Evolutionary conservation across 2,329 filamentous ascomycete genomes (phyloP), one percentile per base, ranked within the genome.

Genomic region (Beauveria varroae): DNA sequence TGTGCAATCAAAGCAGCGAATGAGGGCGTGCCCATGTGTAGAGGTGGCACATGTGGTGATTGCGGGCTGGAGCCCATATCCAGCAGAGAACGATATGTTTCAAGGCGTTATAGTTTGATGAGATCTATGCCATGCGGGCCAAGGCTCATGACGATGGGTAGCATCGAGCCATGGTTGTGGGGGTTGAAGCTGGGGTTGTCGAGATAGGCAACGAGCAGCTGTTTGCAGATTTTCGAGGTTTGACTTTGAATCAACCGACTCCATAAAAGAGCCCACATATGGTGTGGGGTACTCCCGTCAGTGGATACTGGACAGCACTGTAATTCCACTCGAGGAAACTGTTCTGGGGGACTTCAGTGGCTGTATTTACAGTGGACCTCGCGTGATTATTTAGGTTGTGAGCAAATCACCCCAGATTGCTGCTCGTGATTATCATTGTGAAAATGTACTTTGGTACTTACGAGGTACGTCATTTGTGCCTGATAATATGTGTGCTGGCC

Each of bases 391-490:
- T n/a, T n/a, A n/a, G n/a, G n/a, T n/a, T 51, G 18, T 30, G 10
- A 34, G 16, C 26, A 51, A 34, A 20, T 20, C 4, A 34, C 49
- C 49, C n/a, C 16, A 22, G 46, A 20, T 43, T 51, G 18, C 18
- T 34, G 26, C 26, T 20, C 18, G 20, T 4, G n/a, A 34, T n/a
- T 52, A 52, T 30, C 10, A 37, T 37, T 37, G 34, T 6, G 16
- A 37, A 37, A 14, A 37, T 16, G 34, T 52, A 24, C 24, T 24
- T 22, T 24, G 43, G 28, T 52, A 5, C 7, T 20, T 40, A 24
- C 30, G 52, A 37, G 34, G 14, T 58, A 58, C 56, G 59, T 61
- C 59, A 61, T 61, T 61, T 50, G 44, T 37, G 50, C 58, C 58
- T 61, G 51, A 55, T 37, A 51, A 18, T 26, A 51, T 46, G 34